A percentile compares a stretch with the other conserved stretches of the same genome.
These are phyloP conservation scores for Hypoxylon rickii DNA, from an alignment of 495 filamentous ascomycete species.

Conservation along the genomic window DNA sequence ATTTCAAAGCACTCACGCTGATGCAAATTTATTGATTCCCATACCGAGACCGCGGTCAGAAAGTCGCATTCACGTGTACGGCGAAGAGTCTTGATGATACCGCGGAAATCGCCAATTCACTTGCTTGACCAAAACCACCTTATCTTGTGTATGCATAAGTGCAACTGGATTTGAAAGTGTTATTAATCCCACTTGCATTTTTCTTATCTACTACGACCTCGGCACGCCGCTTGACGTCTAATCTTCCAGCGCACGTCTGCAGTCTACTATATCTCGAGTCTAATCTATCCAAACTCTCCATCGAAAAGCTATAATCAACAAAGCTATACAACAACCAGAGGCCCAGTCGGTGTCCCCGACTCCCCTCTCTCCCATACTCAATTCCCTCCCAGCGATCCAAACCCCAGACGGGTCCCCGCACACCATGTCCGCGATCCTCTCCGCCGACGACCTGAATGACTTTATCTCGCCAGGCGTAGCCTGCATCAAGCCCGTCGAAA, in stretches of 20 bases:
- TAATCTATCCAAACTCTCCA: background rate
- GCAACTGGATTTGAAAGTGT: too few species aligned
- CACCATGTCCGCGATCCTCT: slow-evolving; percentile 93
- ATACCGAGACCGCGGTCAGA: too few species aligned
- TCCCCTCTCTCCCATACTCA: background rate
- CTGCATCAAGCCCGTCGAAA: slow-evolving; percentile 97
- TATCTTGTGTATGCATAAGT: too few species aligned
- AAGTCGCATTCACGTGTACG: too few species aligned
- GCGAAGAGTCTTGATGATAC: too few species aligned
- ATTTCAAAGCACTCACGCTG: slow-evolving; percentile 57
- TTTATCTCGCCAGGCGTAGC: slow-evolving; percentile 97
- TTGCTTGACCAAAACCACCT: too few species aligned
- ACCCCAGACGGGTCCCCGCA: background rate
- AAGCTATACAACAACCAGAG: background rate
- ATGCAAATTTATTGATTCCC: background rate
- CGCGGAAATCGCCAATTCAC: too few species aligned
- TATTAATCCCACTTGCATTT: too few species aligned
- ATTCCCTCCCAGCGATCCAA: background rate
- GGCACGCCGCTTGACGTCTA: background rate
- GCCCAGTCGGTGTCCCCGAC: background rate
- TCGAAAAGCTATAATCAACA: background rate
- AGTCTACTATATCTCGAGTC: background rate
- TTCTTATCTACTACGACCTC: too few species aligned
- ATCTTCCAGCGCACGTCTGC: background rate
- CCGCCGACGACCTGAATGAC: slow-evolving; percentile 95